A percentile compares a stretch with the other conserved stretches of the same genome.
Evolutionary conservation across 306 rosid genomes (phyloP).

Genomic region (Styphnolobium japonicum): DNA sequence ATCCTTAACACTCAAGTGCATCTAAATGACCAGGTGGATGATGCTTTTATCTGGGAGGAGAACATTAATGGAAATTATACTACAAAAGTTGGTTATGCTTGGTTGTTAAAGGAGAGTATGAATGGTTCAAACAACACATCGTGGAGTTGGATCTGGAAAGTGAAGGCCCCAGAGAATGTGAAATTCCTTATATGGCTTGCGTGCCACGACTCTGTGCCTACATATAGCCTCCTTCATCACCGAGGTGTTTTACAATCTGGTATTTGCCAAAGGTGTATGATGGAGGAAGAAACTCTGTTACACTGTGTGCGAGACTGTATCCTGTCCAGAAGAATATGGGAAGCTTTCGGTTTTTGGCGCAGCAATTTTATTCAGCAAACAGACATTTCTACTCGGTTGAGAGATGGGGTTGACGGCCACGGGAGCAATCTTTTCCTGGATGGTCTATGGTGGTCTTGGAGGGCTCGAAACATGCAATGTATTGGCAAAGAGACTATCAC

Average conservation of each 20-base stretch:
- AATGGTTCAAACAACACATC: too few relatives aligned
- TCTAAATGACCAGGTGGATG: too few relatives aligned
- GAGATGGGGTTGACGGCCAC: too few relatives aligned
- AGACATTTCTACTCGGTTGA: neutral
- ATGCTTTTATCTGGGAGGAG: too few relatives aligned
- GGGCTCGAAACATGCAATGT: too few relatives aligned
- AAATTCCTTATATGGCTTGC: neutral
- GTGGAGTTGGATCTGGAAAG: neutral
- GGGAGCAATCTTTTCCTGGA: too few relatives aligned
- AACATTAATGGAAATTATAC: neutral
- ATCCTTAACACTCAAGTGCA: too few relatives aligned
- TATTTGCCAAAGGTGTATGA: neutral
- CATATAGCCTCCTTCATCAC: neutral
- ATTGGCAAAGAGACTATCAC: too few relatives aligned
- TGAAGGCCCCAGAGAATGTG: neutral
- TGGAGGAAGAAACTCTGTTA: neutral
- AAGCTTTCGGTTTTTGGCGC: neutral
- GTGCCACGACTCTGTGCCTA: neutral
- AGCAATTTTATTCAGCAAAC: neutral
- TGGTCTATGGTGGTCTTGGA: too few relatives aligned
- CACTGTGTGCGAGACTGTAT: neutral
- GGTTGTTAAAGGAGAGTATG: too few relatives aligned
- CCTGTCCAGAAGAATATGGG: neutral
- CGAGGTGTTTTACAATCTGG: neutral
- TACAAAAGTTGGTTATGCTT: neutral